Base-by-base conservation (phyloP, 495 filamentous ascomycete genomes). In the Aspergillus nidulans region DNA sequence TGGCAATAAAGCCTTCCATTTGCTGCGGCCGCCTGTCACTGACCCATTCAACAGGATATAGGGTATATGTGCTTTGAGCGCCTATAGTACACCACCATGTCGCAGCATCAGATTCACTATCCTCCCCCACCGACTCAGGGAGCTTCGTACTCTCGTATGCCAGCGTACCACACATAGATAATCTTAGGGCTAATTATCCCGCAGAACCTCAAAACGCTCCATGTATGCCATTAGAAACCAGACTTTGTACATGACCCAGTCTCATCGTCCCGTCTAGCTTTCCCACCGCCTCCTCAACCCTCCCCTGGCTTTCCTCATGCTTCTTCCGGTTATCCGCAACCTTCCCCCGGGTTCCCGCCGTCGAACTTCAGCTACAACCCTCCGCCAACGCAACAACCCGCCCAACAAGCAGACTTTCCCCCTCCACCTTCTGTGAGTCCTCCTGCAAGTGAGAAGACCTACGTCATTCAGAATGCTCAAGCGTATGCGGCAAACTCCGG, bases 281-380 rank as follows among this genome's bases (percentile, higher is more conserved):
- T 51, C 47, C 52, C 52, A 40, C 47, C 57, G 13, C 45, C 56
- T 0, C 56, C 56, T 6, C 56, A 53, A 38, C 49, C 49, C 12
- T 49, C 50, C 26, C 43, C 56, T 0, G 46, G 43, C 20, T 58
- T 53, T 26, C 43, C 46, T 39, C 50, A 45, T 32, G 5, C 30
- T 6, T 57, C 56, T 16, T 46, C 58, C 1, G 52, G 50, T 2
- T 58, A 49, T 18, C 49, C 56, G 13, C 56, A 52, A 25, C 56
- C 56, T 20, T 46, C 56, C 1, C 59, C 68, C 1, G 60, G 61
- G 8, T 69, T 66, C 32, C 59, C 73, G 21, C 61, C 70, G 13
- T 69, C 69, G 5, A 67, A 65, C 24, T 66, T 67, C 60, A 67
- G 50, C 46, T 77, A 70, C 41, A 70, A 73, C 9, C 70, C 71